phyloP scores from a whole-genome alignment of 2,329 filamentous ascomycete genomes.

The Pseudogymnoascus sp. region DNA sequence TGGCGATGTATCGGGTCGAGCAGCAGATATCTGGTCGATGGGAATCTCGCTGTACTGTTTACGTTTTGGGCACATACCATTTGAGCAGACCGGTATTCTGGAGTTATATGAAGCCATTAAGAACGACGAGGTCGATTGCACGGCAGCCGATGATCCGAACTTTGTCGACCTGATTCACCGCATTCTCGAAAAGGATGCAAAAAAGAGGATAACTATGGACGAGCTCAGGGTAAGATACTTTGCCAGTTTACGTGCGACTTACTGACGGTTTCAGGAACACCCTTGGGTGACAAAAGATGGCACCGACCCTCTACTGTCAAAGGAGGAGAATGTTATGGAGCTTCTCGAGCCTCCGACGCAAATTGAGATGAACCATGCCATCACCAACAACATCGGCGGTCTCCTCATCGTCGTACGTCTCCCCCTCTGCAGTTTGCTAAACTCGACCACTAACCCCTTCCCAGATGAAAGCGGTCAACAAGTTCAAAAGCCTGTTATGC shows the following conservation, averaged over 20 bases:
- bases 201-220: slow-evolving; percentile 73
- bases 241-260: background rate
- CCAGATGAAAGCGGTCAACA: slow-evolving; percentile 81
- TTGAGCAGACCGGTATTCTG: slow-evolving; percentile 67
- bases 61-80: slow-evolving; percentile 80
- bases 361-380: slow-evolving; percentile 81
- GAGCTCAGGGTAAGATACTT: slow-evolving; percentile 63
- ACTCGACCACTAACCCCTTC: slow-evolving; percentile 10
- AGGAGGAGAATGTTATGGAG: slow-evolving; percentile 78
- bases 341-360: slow-evolving; percentile 78
- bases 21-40: slow-evolving; percentile 98
- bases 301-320: slow-evolving; percentile 66
- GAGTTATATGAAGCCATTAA: slow-evolving; percentile 88
- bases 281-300: slow-evolving; percentile 85
- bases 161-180: slow-evolving; percentile 67
- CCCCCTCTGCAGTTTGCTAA: slow-evolving; percentile 10
- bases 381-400: slow-evolving; percentile 82
- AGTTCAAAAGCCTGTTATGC: slow-evolving; percentile 70
- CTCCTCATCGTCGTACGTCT: slow-evolving; percentile 66
- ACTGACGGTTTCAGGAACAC: slow-evolving; percentile 56
- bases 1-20: slow-evolving; percentile 77
- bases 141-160: slow-evolving; percentile 53
- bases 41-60: slow-evolving; percentile 90
- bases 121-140: slow-evolving; percentile 54
- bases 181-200: slow-evolving; percentile 77